These are phyloP conservation scores for Lepidium campestre DNA, from an alignment of 441 rosid genomes.

Conservation along the genomic window DNA sequence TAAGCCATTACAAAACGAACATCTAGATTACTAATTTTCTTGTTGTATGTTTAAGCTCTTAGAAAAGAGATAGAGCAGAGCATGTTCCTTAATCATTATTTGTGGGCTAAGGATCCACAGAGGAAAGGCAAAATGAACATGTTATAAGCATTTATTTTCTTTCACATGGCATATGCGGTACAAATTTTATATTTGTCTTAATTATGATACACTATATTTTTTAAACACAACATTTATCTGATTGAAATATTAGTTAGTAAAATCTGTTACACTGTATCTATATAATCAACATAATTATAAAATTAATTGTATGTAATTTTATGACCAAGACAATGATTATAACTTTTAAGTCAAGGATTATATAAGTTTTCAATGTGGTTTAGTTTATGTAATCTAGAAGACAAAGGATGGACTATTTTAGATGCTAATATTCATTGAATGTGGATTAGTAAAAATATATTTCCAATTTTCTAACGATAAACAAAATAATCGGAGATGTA, in stretches of 20 bases:
- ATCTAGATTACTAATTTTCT: background rate
- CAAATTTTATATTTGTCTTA: background rate
- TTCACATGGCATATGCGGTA: background rate
- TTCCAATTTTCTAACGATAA: background rate
- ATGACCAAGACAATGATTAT: background rate
- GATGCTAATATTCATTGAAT: background rate
- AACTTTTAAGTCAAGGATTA: background rate
- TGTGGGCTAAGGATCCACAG: background rate
- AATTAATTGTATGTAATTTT: background rate
- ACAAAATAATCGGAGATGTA: background rate
- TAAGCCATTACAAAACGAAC: background rate
- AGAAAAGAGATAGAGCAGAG: background rate
- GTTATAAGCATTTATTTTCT: background rate
- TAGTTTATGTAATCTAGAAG: background rate
- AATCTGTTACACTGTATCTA: background rate
- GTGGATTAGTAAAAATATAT: background rate
- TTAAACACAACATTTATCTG: background rate
- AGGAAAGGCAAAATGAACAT: background rate
- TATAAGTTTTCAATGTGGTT: background rate
- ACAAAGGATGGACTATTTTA: background rate
- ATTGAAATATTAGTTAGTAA: background rate
- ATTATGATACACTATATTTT: background rate
- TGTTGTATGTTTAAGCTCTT: background rate
- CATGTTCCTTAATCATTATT: conserved; percentile 1
- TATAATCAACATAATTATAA: background rate